Evolutionary conservation across 495 filamentous ascomycete species (phyloP).

Genomic region (Penicillium herquei): DNA sequence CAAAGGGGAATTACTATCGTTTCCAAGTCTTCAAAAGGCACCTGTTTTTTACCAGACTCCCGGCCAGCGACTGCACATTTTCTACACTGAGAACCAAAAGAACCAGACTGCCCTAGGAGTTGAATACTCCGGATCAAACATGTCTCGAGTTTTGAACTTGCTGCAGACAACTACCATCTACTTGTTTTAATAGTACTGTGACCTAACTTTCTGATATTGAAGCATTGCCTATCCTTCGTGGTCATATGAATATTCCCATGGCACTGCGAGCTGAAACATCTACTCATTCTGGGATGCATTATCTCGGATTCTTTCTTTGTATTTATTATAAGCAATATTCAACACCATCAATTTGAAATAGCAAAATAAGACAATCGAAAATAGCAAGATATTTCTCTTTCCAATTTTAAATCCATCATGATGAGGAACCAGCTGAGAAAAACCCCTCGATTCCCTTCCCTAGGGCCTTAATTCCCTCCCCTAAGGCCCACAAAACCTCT

Average conservation of each 20-base stretch:
- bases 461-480: too few species aligned
- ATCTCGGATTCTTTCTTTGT: not conserved
- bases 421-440: too few species aligned
- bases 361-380: not conserved
- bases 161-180: conserved; percentile 9
- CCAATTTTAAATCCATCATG: too few species aligned
- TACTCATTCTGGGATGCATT: too few species aligned
- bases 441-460: too few species aligned
- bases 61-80: conserved; percentile 13
- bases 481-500: not conserved
- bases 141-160: conserved; percentile 19
- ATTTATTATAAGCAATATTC: not conserved
- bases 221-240: not conserved
- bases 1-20: conserved; percentile 16
- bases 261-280: too few species aligned
- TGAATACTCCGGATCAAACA: conserved; percentile 25
- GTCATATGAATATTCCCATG: not conserved
- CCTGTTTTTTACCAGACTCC: conserved; percentile 5
- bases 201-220: not conserved
- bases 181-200: not conserved
- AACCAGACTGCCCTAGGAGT: conserved; percentile 20
- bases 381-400: too few species aligned
- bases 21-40: conserved; percentile 20
- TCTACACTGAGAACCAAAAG: conserved; percentile 21
- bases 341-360: not conserved